Base-by-base conservation (phyloP, 371 early-diverging fungal genomes). In the Basidiobolus meristosporus region DNA sequence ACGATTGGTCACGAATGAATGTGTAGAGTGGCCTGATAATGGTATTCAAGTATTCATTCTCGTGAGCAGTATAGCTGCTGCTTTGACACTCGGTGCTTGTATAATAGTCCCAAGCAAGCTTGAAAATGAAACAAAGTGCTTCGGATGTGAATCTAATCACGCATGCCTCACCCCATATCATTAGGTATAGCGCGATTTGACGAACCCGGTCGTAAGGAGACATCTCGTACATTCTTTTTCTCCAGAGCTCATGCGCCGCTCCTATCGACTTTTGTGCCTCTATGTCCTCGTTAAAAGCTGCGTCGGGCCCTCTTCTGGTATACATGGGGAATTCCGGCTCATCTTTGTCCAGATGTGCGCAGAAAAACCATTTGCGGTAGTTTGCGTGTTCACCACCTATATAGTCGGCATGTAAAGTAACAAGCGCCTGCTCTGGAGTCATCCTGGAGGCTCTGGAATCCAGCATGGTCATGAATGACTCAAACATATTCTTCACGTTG, bases 161-260 rank as follows among this genome's bases (percentile, higher is more conserved):
- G 0, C 82, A 65, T 5, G 82, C 82, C 51, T 90, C 90, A 11
- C 86, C 89, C 90, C 90, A 90, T 23, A 90, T 53, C 20, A 82
- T 51, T 33, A 85, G 59, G 53, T 77, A 89, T 21, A 88, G 64
- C 0, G 80, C 81, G 1, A 90, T 51, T 45, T 87, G 82, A 1
- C 76, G 67, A 6, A 74, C 59, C 22, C 77, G 73, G 16, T 68
- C 67, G 45, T 65, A 66, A 47, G 81, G 77, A 21, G 77, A 66
- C 57, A 86, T 59, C 14, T 59, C 44, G 41, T 68, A 60, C 86
- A 86, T 86, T 17, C 59, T 60, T 18, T 60, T 42, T 18, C 63
- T 59, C 86, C 86, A 86, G 45, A 65, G 62, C 38, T 73, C 76
- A 32, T 75, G 67, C 19, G 69, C 65, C 34, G 63, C 55, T 1